Evolutionary conservation across 2,329 filamentous ascomycete species (phyloP), one percentile per base, ranked within the genome.

Genomic region (Pseudogymnoascus sp.): DNA sequence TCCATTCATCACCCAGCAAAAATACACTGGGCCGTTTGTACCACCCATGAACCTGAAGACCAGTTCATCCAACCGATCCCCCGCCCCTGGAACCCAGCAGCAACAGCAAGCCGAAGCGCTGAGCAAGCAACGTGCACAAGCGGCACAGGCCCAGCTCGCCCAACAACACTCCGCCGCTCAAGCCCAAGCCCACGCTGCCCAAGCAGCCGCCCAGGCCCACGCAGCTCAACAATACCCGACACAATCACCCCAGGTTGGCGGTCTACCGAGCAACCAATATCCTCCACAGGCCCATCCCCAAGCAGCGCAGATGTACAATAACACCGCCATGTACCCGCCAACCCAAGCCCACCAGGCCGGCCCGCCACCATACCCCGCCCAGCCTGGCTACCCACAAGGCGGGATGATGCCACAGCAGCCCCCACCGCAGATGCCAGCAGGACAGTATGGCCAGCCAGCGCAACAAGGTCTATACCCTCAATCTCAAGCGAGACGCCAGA

Each of bases 1-100:
- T 73, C 94, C 94, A 0, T 99, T 99, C 76, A 99, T 99, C 73
- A 99, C 94, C 0, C 94, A 99, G 73, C 90, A 95, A 73, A 99
- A 97, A 78, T 99, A 89, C 73, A 97, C 92, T 0, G 92, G 92
- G 0, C 92, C 92, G 3, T 99, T 99, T 73, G 90, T 97, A 59
- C 94, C 94, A 7, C 93, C 93, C 2, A 96, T 97, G 92, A 96
- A 96, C 72, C 79, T 97, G 65, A 97, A 97, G 75, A 86, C 91
- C 18, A 91, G 89, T 70, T 89, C 90, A 1, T 81, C 90, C 62
- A 92, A 90, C 73, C 85, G 94, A 71, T 95, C 93, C 18, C 91
- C 92, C 12, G 92, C 93, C 5, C 93, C 92, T 4, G 93, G 92
- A 40, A 94, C 95, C 14, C 92, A 96, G 73, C 92, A 97, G 74